These are phyloP conservation scores for Luffa acutangula DNA, from an alignment of 306 rosid genomes.

Conservation along the genomic window DNA sequence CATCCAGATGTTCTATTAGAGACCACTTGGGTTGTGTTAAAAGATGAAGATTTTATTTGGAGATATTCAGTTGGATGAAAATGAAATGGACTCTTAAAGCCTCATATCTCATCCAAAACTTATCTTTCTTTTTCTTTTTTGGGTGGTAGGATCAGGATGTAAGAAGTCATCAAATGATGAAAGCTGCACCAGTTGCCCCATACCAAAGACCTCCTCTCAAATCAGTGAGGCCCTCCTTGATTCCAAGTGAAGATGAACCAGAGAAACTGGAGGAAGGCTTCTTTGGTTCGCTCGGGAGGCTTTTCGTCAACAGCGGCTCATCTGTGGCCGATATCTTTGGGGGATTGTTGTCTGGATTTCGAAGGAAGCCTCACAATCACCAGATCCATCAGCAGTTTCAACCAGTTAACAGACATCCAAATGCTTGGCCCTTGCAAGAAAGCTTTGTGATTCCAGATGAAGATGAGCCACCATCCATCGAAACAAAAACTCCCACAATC, in stretches of 20 bases:
- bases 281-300: slow-evolving; percentile 77
- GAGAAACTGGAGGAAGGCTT: slow-evolving; percentile 74
- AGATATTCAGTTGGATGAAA: not conserved
- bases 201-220: slow-evolving; percentile 54
- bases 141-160: slow-evolving; percentile 58
- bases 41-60: not conserved
- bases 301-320: slow-evolving; percentile 57
- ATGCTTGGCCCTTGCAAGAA: slow-evolving; percentile 83
- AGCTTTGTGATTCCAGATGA: slow-evolving; percentile 79
- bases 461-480: slow-evolving; percentile 80
- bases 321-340: slow-evolving; percentile 53
- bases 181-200: slow-evolving; percentile 36
- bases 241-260: slow-evolving; percentile 66
- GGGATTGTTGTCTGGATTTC: slow-evolving; percentile 46
- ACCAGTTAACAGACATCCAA: slow-evolving; percentile 34
- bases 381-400: slow-evolving; percentile 60
- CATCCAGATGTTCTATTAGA: not conserved
- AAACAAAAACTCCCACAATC: slow-evolving; percentile 45
- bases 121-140: not conserved
- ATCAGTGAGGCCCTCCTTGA: slow-evolving; percentile 71
- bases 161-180: slow-evolving; percentile 31
- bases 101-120: not conserved
- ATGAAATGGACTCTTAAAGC: not conserved
- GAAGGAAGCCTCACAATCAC: slow-evolving; percentile 52
- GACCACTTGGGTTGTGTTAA: not conserved